Evolutionary conservation across 1,284 basidiomycete genomes (phyloP), one percentile per base, ranked within the genome.

Genomic region (Stereum hirsutum): DNA sequence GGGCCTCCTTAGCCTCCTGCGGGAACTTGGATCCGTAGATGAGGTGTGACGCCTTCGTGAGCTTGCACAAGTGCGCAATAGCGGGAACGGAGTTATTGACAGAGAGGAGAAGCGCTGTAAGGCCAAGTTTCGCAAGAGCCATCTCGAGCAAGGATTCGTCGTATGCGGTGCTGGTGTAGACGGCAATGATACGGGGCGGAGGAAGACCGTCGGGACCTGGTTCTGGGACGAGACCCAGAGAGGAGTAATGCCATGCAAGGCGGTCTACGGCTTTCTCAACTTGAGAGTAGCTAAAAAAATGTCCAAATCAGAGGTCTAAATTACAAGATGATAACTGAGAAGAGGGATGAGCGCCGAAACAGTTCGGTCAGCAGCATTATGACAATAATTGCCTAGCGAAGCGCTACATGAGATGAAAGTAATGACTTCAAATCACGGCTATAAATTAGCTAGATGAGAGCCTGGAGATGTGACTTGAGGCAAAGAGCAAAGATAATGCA

Each of bases 1-100:
- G 52, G 0, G 62, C 66, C 33, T 64, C 59, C 11, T 52, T 44
- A 0, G 65, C 68, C 24, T 61, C 60, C 14, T 54, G 44, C 2
- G 55, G 58, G 46, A 68, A 68, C 43, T 63, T 63, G 6, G 58
- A 49, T 7, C 71, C 68, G 41, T 67, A 70, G 43, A 79, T 66
- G 17, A 81, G 49, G 45, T 69, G 65, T 0, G 61, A 57, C 0
- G 70, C 58, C 8, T 65, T 57, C 1, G 75, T 79, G n/a, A 64
- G 53, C 30, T 66, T 64, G 52, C 70, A 62, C 35, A 82, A 60
- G 52, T 80, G 75, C 0, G 73, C 72, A 24, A 77, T 66, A 4
- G 77, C 75, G 1, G 74, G 60, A 0, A 71, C 62, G 0, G 72
- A 73, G 55, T 79, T 80, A 58, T 80, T 77, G 34, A 72, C 66